Conservation (phyloP, 768 basidiomycete species). For the Mycena sanguinolenta region DNA sequence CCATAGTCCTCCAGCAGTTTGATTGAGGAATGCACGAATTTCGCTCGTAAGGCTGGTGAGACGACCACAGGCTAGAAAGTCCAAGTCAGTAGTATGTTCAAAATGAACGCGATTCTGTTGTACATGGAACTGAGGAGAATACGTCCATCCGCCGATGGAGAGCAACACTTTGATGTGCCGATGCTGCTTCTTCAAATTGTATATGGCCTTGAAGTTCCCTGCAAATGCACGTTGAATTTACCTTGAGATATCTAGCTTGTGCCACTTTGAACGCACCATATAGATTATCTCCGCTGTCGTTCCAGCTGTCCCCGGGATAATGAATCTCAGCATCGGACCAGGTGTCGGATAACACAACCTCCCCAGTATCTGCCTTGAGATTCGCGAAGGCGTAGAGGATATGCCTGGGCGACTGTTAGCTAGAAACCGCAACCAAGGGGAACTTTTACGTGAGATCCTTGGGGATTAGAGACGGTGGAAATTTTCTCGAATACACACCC, state of each 20-base stretch:
- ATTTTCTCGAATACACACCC: slow-evolving; percentile 97
- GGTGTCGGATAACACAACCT: slow-evolving; percentile 87
- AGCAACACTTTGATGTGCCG: slow-evolving; percentile 85
- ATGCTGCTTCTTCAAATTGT: slow-evolving; percentile 88
- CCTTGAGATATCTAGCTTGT: neutral
- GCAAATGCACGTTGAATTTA: neutral
- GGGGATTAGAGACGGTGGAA: slow-evolving; percentile 88
- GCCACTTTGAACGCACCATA: slow-evolving; percentile 67
- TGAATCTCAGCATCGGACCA: slow-evolving; percentile 99
- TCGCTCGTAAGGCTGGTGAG: slow-evolving; percentile 68
- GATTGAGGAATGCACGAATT: slow-evolving; percentile 87
- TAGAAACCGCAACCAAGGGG: slow-evolving; percentile 5
- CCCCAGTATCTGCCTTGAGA: slow-evolving; percentile 84
- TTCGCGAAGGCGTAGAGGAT: slow-evolving; percentile 96
- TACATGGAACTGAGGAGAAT: slow-evolving; percentile 67
- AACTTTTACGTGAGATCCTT: slow-evolving; percentile 84
- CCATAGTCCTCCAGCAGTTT: slow-evolving; percentile 91
- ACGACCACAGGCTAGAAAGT: slow-evolving; percentile 70
- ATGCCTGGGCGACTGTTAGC: slow-evolving; percentile 64
- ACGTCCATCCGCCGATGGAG: slow-evolving; percentile 97
- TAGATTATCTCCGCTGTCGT: slow-evolving; percentile 89
- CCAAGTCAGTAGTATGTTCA: neutral
- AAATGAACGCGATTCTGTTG: neutral
- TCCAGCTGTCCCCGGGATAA: slow-evolving; percentile 95
- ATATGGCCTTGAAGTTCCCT: slow-evolving; percentile 92